Base-by-base conservation (phyloP, 2,329 filamentous ascomycete species). In the Talaromyces atroroseus region DNA sequence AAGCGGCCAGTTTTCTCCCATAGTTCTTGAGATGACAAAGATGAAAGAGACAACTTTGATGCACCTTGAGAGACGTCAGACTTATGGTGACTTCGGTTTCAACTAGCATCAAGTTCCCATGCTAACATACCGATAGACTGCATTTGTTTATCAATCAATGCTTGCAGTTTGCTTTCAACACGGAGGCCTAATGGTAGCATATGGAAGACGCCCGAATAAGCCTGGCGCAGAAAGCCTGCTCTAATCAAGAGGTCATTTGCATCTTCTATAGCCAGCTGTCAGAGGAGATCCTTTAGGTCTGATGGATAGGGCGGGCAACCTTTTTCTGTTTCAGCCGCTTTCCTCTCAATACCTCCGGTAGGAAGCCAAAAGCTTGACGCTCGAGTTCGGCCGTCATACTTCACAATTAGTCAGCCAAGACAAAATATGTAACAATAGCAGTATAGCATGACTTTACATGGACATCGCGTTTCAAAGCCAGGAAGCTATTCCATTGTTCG, bases 171-270 rank as follows among this genome's bases (percentile, higher is more conserved):
- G 52, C 90, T 83, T 66, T 96, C 91, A 0, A 97, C 90, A 26
- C 90, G 83, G 29, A 90, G 79, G 0, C 94, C 94, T 0, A 99
- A 75, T 0, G 94, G 94, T 1, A 99, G 80, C 67, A 96, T 80
- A 66, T 99, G 94, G 65, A 96, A 99, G 36, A 97, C 84, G 26
- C 94, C 94, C 7, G 92, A 84, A 68, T 96, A 88, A 20, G 90
- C 86, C 84, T 90, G 87, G 59, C 87, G 84, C 47, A 92, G 70
- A 65, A 87, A 92, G 1, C 89, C 89, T 51, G 85, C 87, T 56
- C 85, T 80, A 42, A 89, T 71, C 57, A 92, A 79, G 63, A 87
- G 84, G 24, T 80, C 78, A 66, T 90, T 84, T 10, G 82, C 81
- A 72, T 86, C 87, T 83, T 68, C 65, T 68, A 18, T 38, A 59